Base-by-base conservation (phyloP, 805 yeast species). In the Candida arabinofermentans region DNA sequence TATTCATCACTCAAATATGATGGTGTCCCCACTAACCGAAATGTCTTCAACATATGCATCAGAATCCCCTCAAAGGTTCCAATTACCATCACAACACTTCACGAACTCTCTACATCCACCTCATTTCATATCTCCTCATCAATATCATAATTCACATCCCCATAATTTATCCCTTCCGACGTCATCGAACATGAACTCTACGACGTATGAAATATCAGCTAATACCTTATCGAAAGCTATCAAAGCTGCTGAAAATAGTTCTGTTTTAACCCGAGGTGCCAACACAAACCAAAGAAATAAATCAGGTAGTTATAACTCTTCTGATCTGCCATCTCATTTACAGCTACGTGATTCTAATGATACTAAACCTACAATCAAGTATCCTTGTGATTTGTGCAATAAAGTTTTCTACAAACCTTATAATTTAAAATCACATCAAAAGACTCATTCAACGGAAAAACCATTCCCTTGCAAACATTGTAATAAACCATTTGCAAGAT, bases 381-480 rank as follows among this genome's bases (percentile, higher is more conserved):
- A 58, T 48, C 67, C 70, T 4, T 74, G 79, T 49, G 55, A 57
- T 8, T 55, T 59, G 3, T 74, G 79, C 52, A 69, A 65, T 10
- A 74, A 72, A 48, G 62, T 62, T 10, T 74, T 74, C 52, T 68
- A 63, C 48, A 71, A 71, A 46, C 75, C 75, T 5, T 74, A 74
- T 57, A 74, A 74, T 52, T 59, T 74, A 43, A 71, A 71, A 47
- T 66, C 72, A 6, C 79, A 74, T 51, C 70, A 69, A 69, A 70
- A 67, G 45, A 70, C 75, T 8, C 66, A 85, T 59, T 80, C 87
- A 5, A 71, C 74, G 36, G 90, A 81, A 37, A 76, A 82, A 42
- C 93, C 93, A 5, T 83, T 68, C 63, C 71, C 72, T 35, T 85
- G 93, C 57, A 61, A 73, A 16, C 68, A 70, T 41, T 85, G 93